Evolutionary conservation across 192 early-diverging fungal genomes (phyloP), one percentile per base, ranked within the genome.

Genomic region (Dissophora ornata): DNA sequence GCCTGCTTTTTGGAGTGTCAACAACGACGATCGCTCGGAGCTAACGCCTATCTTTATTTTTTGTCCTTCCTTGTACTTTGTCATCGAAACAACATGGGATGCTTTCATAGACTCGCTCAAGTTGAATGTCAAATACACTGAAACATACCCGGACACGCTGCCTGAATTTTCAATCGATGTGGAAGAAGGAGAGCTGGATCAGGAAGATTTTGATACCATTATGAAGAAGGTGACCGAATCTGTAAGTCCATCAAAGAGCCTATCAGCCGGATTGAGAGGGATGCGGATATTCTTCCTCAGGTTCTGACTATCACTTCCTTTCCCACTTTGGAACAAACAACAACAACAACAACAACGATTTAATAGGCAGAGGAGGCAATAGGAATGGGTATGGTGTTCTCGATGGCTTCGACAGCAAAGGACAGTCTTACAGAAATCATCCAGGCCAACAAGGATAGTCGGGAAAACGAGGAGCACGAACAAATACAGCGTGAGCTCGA

Each of bases 341-440:
- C n/a, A n/a, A n/a, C n/a, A n/a, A n/a, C n/a, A n/a, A n/a, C n/a
- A n/a, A n/a, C n/a, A n/a, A n/a, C n/a, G n/a, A 13, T 13, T 38
- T 38, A 13, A 19, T 62, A 88, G 87, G 87, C 65, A 15, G 89
- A 93, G 50, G 88, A 92, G 44, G 88, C 87, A 65, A 65, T 96
- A 49, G 96, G 96, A 22, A 96, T 97, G 92, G 94, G 89, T 40
- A 96, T 96, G 93, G 86, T 94, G 24, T 98, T 98, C 71, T 87
- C 88, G 25, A 85, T 98, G 85, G 89, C 87, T 4, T 83, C 90
- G 3, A 69, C 81, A 3, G 84, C 94, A 16, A 93, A 93, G 67
- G 97, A 98, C 62, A 68, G 65, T 0, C 62, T 94, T 25, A 89
- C 86, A 49, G 79, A 86, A 47, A 67, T 91, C 29, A 83, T 96